These are phyloP conservation scores for Teratosphaeria nubilosa DNA, from an alignment of 2,329 filamentous ascomycete genomes.

Conservation along the genomic window DNA sequence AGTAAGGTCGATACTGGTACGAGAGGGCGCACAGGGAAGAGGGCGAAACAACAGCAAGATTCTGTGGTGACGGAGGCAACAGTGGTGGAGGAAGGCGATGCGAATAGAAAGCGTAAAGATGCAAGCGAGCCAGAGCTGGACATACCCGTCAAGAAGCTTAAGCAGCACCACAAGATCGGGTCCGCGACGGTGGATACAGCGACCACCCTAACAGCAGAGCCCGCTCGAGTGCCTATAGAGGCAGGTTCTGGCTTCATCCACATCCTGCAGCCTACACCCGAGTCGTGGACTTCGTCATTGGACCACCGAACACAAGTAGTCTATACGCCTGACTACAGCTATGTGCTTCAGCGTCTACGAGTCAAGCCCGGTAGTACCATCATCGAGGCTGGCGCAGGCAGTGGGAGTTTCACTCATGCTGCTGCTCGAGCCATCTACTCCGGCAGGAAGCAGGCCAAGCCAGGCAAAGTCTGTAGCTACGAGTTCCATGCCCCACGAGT, in stretches of 20 bases:
- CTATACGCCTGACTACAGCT: constrained; percentile 80
- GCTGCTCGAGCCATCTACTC: constrained; percentile 66
- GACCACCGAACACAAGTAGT: constrained; percentile 79
- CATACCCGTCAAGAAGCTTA: constrained; percentile 24
- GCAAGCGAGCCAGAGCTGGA: constrained; percentile 13
- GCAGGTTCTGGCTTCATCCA: constrained; percentile 63
- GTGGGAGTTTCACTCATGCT: constrained; percentile 76
- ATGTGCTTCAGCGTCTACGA: constrained; percentile 65
- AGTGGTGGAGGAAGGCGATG: background rate
- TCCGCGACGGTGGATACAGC: constrained; percentile 24
- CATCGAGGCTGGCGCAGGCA: constrained; percentile 74
- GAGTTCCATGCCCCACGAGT: constrained; percentile 70
- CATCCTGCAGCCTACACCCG: constrained; percentile 66
- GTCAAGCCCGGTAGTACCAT: constrained; percentile 62
- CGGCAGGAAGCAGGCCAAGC: constrained; percentile 43
- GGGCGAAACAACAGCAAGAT: constrained; percentile 40
- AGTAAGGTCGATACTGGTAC: constrained; percentile 86
- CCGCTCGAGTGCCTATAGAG: constrained; percentile 37
- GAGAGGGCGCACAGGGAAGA: constrained; percentile 55
- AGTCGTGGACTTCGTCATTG: constrained; percentile 70
- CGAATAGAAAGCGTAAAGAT: constrained; percentile 3
- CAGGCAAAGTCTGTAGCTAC: constrained; percentile 68
- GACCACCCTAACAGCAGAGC: background rate
- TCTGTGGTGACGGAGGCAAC: constrained; percentile 12
- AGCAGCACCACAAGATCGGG: constrained; percentile 13